phyloP scores from a whole-genome alignment of 176 grass and related monocot species.

The Juncus effusus region DNA sequence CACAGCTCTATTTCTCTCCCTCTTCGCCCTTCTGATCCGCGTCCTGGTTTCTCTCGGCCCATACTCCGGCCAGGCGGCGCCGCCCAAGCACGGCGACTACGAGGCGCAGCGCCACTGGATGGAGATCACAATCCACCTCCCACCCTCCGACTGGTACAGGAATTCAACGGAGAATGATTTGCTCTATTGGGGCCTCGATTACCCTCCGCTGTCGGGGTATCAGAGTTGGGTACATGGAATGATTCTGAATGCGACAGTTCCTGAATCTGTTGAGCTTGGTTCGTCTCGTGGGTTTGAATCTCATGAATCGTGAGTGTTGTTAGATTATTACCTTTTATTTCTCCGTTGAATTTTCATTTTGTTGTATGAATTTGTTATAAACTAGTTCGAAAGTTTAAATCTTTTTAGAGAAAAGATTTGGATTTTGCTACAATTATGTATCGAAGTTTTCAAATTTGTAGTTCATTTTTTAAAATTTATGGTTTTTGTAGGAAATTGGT shows the following conservation, averaged over 20 bases:
- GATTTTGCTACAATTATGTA: not conserved
- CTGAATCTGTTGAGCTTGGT: conserved; percentile 55
- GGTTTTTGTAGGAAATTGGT: conserved; percentile 53
- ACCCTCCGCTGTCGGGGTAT: conserved; percentile 91
- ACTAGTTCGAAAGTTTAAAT: not conserved
- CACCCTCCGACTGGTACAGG: conserved; percentile 67
- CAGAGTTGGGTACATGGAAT: conserved; percentile 77
- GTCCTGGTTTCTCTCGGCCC: conserved; percentile 74
- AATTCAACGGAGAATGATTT: conserved; percentile 81
- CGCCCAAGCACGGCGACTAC: conserved; percentile 85
- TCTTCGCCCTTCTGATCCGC: conserved; percentile 70
- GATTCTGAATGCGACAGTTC: conserved; percentile 66
- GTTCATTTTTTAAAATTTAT: conserved; percentile 16
- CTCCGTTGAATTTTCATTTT: not conserved
- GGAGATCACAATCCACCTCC: conserved; percentile 88
- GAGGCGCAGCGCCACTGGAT: conserved; percentile 99
- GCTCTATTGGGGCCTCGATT: conserved; percentile 93
- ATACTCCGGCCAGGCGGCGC: conserved; percentile 66
- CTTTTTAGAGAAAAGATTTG: not conserved
- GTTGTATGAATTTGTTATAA: not conserved
- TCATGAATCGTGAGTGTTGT: conserved; percentile 40
- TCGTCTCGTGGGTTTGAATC: conserved; percentile 82
- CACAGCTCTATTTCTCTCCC: conserved; percentile 42
- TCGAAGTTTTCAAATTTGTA: not conserved
- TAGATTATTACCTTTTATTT: not conserved